These are phyloP conservation scores for Metschnikowia lunata DNA, from an alignment of 805 yeast genomes.

Conservation along the genomic window DNA sequence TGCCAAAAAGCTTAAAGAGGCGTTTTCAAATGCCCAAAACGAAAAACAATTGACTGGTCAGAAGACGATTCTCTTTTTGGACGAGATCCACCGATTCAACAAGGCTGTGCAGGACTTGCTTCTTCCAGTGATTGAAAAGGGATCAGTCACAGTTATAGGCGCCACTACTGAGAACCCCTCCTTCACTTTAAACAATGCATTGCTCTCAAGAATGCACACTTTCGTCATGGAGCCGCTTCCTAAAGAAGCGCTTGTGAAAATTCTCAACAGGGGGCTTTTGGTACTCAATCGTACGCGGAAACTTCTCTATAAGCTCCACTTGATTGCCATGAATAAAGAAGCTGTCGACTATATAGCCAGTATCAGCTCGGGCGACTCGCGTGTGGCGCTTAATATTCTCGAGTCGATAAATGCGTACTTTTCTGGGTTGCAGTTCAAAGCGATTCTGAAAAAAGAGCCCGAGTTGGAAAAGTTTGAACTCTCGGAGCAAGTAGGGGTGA, in stretches of 20 bases:
- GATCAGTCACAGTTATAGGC: conserved; percentile 37
- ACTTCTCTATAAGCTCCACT: conserved; percentile 44
- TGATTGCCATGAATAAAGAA: conserved; percentile 49
- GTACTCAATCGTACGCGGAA: conserved; percentile 57
- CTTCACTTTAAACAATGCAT: conserved; percentile 38
- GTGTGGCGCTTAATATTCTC: conserved; percentile 74
- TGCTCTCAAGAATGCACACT: conserved; percentile 42
- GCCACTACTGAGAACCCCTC: conserved; percentile 65
- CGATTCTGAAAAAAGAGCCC: conserved; percentile 9
- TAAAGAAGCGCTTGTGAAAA: conserved; percentile 28
- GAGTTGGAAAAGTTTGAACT: conserved; percentile 10
- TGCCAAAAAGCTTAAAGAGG: conserved; percentile 33
- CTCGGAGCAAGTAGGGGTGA: conserved; percentile 23
- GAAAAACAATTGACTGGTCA: conserved; percentile 32
- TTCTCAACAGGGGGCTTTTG: conserved; percentile 41
- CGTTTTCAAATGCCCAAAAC: conserved; percentile 33
- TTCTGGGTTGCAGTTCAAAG: conserved; percentile 25
- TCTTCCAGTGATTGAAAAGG: conserved; percentile 40
- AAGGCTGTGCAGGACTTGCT: conserved; percentile 41
- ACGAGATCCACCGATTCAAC: conserved; percentile 43
- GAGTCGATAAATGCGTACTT: conserved; percentile 66
- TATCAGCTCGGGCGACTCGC: conserved; percentile 82
- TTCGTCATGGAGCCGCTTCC: conserved; percentile 40
- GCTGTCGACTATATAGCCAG: conserved; percentile 66
- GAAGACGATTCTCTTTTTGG: conserved; percentile 33